These are phyloP conservation scores for Dipteronia sinensis DNA, from an alignment of 345 rosid species.

Conservation along the genomic window DNA sequence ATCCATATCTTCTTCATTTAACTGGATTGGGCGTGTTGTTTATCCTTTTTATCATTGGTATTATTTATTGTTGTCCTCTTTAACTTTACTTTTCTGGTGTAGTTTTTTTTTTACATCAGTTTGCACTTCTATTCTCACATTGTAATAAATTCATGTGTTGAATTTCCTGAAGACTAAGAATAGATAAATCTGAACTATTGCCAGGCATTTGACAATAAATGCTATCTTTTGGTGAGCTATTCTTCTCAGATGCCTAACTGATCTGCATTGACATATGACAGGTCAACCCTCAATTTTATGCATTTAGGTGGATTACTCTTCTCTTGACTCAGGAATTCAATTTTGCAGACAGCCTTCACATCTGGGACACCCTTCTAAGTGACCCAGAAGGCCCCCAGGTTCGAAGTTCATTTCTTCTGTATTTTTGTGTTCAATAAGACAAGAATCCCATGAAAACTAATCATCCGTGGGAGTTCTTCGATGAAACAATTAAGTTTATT, in stretches of 20 bases:
- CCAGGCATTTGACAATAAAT: neutral
- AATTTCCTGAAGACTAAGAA: neutral
- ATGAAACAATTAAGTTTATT: too few species aligned
- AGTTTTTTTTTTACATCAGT: neutral
- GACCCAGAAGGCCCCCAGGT: slow-evolving; percentile 98
- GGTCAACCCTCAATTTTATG: slow-evolving; percentile 97
- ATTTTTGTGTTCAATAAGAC: neutral
- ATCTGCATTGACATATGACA: slow-evolving; percentile 38
- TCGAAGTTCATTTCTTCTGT: slow-evolving; percentile 12
- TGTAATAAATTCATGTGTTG: neutral
- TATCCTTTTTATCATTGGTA: neutral
- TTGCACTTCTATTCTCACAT: neutral
- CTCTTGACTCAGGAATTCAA: slow-evolving; percentile 95
- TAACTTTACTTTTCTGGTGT: neutral
- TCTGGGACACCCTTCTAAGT: slow-evolving; percentile 94
- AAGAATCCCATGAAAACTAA: neutral
- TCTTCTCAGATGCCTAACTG: slow-evolving; percentile 11
- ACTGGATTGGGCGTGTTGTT: neutral
- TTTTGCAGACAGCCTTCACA: slow-evolving; percentile 86
- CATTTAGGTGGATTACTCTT: slow-evolving; percentile 99
- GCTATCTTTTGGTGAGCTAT: neutral
- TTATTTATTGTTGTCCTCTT: neutral
- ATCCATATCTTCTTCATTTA: neutral
- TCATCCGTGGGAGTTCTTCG: neutral
- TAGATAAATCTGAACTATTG: neutral